Percentiles rank a stretch among this genome's conserved stretches.
phyloP scores from a whole-genome alignment of 1,284 basidiomycete species.

The Austropuccinia psidii region DNA sequence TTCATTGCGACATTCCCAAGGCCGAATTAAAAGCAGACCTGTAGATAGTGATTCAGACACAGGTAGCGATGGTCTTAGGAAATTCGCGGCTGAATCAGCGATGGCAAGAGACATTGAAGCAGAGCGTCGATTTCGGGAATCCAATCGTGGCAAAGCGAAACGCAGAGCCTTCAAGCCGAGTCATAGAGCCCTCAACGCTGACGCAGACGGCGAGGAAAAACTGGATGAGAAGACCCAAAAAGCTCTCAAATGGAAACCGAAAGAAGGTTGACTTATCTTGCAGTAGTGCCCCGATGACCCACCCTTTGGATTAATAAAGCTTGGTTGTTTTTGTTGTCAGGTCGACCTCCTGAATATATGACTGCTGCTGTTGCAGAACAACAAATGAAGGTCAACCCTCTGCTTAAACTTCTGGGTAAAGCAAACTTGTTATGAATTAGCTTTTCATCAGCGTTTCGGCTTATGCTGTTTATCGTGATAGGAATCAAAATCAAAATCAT shows the following conservation, averaged over 20 bases:
- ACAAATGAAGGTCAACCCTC: slow-evolving; percentile 32
- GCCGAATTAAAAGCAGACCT: background rate
- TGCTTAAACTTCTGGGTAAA: slow-evolving; percentile 30
- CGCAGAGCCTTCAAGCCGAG: slow-evolving; percentile 1
- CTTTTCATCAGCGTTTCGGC: too few species aligned
- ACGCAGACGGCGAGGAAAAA: slow-evolving; percentile 10
- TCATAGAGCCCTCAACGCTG: background rate
- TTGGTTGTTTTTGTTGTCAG: background rate
- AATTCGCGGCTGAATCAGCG: background rate
- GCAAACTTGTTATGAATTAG: background rate
- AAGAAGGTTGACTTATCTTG: background rate
- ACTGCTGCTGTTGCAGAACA: slow-evolving; percentile 6
- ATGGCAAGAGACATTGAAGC: background rate
- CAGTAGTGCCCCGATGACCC: background rate
- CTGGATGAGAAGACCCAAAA: background rate
- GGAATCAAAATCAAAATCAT: slow-evolving; percentile 21
- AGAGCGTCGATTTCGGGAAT: slow-evolving; percentile 8
- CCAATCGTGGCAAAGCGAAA: slow-evolving; percentile 11
- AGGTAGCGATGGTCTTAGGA: background rate
- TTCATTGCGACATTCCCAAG: too few species aligned
- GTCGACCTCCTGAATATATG: slow-evolving; percentile 28
- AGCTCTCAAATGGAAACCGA: slow-evolving; percentile 27
- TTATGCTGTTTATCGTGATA: background rate
- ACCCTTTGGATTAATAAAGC: background rate
- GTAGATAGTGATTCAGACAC: slow-evolving; percentile 7